These are phyloP conservation scores for Castanospermum australe DNA, from an alignment of 306 rosid species.

Conservation along the genomic window DNA sequence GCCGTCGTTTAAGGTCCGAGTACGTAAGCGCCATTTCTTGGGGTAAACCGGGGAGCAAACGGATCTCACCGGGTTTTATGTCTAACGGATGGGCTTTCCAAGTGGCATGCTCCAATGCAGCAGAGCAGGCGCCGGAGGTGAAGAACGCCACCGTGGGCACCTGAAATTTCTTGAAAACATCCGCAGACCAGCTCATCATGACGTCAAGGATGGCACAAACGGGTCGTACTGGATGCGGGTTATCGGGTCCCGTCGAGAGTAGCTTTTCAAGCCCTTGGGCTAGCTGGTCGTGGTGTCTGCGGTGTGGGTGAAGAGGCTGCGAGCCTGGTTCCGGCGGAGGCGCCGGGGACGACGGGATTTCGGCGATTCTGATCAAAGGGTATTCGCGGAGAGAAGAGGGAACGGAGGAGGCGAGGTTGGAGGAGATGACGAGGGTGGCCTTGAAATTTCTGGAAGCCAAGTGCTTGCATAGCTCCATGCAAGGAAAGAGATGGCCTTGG, in stretches of 20 bases:
- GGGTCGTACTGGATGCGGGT: constrained; percentile 36
- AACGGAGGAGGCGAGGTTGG: constrained; percentile 44
- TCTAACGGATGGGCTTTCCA: constrained; percentile 54
- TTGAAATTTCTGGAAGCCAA: constrained; percentile 45
- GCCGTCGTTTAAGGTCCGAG: constrained; percentile 37
- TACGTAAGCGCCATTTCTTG: constrained; percentile 43
- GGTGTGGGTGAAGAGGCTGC: constrained; percentile 15
- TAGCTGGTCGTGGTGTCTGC: neutral
- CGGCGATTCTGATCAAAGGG: constrained; percentile 44
- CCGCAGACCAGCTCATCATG: constrained; percentile 51
- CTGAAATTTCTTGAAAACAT: constrained; percentile 36
- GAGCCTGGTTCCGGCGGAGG: constrained; percentile 4
- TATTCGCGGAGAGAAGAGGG: constrained; percentile 48
- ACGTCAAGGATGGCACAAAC: constrained; percentile 54
- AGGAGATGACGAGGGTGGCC: constrained; percentile 40
- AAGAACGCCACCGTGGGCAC: constrained; percentile 56
- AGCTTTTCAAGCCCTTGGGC: constrained; percentile 33
- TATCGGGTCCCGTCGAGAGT: constrained; percentile 12
- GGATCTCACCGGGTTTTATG: constrained; percentile 44
- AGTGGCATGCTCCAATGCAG: constrained; percentile 50
- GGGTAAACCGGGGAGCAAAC: constrained; percentile 56
- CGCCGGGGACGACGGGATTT: constrained; percentile 23
- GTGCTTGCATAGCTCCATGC: constrained; percentile 63
- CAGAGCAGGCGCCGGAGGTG: constrained; percentile 63
- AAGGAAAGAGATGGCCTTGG: constrained; percentile 70